Evolutionary conservation across 768 basidiomycete species (phyloP).

Genomic region (Podaxis mareebaensis): DNA sequence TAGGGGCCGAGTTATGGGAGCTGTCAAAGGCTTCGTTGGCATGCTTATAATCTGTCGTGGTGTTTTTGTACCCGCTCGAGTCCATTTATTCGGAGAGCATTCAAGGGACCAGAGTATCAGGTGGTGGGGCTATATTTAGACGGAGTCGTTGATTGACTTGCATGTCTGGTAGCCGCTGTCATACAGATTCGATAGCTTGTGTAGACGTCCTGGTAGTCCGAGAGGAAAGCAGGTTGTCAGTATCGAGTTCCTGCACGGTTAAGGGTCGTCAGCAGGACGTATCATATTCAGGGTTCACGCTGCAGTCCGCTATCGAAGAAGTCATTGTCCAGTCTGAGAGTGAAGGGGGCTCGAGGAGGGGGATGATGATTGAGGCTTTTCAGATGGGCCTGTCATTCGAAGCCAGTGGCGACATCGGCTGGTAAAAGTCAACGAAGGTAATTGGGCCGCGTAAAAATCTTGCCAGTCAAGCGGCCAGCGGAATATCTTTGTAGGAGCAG

Average conservation of each 20-base stretch:
- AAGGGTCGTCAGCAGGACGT: no score
- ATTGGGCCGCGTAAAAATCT: no score
- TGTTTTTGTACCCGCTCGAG: conserved; percentile 2
- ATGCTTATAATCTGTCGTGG: not conserved
- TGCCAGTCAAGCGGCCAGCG: no score
- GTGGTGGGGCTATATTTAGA: not conserved
- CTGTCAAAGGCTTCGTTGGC: no score
- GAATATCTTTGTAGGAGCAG: no score
- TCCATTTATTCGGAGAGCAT: not conserved
- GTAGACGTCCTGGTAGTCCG: not conserved
- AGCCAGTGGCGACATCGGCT: not conserved
- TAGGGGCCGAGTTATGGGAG: no score
- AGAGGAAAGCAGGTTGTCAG: not conserved
- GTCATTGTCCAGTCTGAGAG: not conserved
- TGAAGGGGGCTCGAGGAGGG: not conserved
- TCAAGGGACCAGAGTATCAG: conserved; percentile 9
- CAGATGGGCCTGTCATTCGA: not conserved
- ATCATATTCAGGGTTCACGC: no score
- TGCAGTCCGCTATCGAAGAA: no score
- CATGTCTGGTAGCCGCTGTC: not conserved
- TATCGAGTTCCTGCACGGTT: not conserved
- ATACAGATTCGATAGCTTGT: not conserved
- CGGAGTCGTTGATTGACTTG: not conserved
- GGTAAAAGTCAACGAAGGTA: not conserved
- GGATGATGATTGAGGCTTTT: not conserved